Evolutionary conservation across 2,329 filamentous ascomycete genomes (phyloP).

Genomic region (Sporothrix humicola): DNA sequence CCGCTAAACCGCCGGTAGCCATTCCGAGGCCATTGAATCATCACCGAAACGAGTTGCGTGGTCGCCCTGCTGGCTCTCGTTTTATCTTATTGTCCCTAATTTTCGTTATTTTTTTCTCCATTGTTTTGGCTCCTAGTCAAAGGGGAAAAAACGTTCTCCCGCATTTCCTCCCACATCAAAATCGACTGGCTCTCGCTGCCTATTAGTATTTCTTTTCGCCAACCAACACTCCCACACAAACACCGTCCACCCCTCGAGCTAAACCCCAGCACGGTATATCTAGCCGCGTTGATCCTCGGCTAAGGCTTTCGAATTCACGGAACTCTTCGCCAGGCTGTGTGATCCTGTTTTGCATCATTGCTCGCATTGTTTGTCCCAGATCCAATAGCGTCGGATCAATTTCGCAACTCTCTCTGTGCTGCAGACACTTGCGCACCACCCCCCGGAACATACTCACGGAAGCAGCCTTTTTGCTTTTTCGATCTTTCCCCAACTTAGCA

Average conservation of each 20-base stretch:
- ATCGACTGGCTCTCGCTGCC: neutral
- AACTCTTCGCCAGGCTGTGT: constrained; percentile 12
- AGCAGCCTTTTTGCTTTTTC: constrained; percentile 17
- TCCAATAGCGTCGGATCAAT: constrained; percentile 36
- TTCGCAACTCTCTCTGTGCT: constrained; percentile 12
- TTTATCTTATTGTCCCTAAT: neutral
- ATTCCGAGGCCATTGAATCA: constrained; percentile 24
- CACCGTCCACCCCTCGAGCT: constrained; percentile 11
- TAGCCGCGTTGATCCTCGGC: constrained; percentile 38
- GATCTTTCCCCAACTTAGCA: neutral
- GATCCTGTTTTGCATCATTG: constrained; percentile 20
- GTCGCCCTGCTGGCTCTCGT: constrained; percentile 23
- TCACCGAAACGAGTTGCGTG: constrained; percentile 20
- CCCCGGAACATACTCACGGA: constrained; percentile 28
- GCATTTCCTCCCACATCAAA: neutral
- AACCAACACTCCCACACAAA: constrained; percentile 17
- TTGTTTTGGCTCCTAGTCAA: neutral
- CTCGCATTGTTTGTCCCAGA: neutral
- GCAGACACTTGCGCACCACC: constrained; percentile 2
- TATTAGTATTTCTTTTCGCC: constrained; percentile 29
- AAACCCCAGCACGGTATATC: constrained; percentile 24
- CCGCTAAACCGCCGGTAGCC: constrained; percentile 27
- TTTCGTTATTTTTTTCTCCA: neutral
- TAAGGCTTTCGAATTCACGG: constrained; percentile 28
- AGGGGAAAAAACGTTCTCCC: constrained; percentile 19